Percentiles rank a stretch among this genome's conserved stretches.
Evolutionary conservation across 2,329 filamentous ascomycete species (phyloP).

Genomic region (Furcasterigmium sp.): DNA sequence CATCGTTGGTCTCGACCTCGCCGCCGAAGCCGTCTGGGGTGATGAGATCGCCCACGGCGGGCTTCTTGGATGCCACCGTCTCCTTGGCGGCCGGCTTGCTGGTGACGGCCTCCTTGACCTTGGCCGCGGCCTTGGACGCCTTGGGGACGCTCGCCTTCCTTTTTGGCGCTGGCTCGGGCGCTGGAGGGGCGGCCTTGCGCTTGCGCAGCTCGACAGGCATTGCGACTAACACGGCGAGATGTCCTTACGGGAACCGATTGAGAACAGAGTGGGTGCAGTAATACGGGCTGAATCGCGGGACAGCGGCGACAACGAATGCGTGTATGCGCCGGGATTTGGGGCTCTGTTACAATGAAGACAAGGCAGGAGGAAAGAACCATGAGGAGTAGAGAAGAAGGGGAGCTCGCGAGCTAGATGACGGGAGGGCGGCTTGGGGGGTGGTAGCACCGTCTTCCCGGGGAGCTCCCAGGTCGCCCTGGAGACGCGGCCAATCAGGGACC

Average conservation of each 20-base stretch:
- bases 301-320: constrained; percentile 3
- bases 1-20: constrained; percentile 81
- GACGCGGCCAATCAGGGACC: not conserved
- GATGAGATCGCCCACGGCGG: constrained; percentile 50
- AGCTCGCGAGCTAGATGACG: too few species aligned
- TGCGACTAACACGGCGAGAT: constrained; percentile 10
- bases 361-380: not conserved
- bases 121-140: constrained; percentile 27
- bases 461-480: constrained; percentile 1
- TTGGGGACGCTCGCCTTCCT: constrained; percentile 35
- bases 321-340: constrained; percentile 4
- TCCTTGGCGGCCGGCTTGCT: constrained; percentile 25
- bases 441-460: not conserved
- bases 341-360: not conserved
- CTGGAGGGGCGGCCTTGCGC: constrained; percentile 48
- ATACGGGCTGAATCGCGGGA: constrained; percentile 5
- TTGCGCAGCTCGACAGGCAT: constrained; percentile 58
- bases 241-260: too few species aligned
- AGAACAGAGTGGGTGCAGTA: too few species aligned
- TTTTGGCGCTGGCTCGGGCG: constrained; percentile 24
- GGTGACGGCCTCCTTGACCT: constrained; percentile 31
- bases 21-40: constrained; percentile 57
- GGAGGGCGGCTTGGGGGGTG: too few species aligned
- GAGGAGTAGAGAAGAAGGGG: too few species aligned
- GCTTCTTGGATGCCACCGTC: constrained; percentile 26